phyloP scores from a whole-genome alignment of 306 rosid species.

The Trifolium pratense region DNA sequence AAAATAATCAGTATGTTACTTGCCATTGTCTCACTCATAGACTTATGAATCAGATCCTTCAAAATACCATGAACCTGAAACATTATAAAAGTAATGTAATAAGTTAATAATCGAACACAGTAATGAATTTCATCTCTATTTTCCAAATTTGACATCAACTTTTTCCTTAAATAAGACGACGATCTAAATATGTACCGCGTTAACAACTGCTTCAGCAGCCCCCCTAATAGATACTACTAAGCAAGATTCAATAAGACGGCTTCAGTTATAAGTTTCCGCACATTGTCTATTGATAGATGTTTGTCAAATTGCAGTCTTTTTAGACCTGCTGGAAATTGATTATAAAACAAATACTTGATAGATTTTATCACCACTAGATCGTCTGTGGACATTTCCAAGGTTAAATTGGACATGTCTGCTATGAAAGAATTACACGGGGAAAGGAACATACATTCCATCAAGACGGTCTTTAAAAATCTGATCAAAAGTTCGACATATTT shows the following conservation, averaged over 20 bases:
- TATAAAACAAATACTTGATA: too few species aligned
- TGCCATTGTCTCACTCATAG: constrained; percentile 40
- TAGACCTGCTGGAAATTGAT: constrained; percentile 82
- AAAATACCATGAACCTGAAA: constrained; percentile 81
- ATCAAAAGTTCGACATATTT: too few species aligned
- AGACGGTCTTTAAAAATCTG: constrained; percentile 94
- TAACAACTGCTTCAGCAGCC: constrained; percentile 98
- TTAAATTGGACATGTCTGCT: constrained; percentile 28
- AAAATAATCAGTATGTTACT: too few species aligned
- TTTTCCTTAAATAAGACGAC: neutral
- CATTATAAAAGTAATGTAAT: constrained; percentile 22
- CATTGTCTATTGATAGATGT: constrained; percentile 87
- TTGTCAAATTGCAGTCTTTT: constrained; percentile 96
- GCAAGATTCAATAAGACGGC: constrained; percentile 83
- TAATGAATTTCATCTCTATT: neutral
- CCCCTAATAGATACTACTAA: constrained; percentile 80
- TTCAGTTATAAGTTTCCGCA: constrained; percentile 88
- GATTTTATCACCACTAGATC: too few species aligned
- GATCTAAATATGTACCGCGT: constrained; percentile 62
- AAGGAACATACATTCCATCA: constrained; percentile 80
- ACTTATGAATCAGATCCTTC: constrained; percentile 89
- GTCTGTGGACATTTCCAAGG: constrained; percentile 44
- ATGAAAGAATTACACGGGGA: constrained; percentile 8
- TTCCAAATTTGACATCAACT: constrained; percentile 18
- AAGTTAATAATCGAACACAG: constrained; percentile 11